These are phyloP conservation scores for Posidonia oceanica DNA, from an alignment of 116 monocot genomes.

Conservation along the genomic window DNA sequence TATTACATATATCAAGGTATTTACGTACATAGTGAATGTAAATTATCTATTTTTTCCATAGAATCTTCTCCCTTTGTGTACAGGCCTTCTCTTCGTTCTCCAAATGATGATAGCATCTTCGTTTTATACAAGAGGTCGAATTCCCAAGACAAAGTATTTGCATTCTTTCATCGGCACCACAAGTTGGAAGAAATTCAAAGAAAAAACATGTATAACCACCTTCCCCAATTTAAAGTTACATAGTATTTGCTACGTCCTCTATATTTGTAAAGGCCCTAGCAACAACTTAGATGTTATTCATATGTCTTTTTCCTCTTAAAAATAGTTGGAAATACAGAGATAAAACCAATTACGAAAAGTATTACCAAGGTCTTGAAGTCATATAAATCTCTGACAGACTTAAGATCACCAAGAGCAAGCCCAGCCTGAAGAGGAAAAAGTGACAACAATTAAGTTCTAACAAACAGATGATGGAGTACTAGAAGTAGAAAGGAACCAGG, in stretches of 20 bases:
- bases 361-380: conserved; percentile 85
- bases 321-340: conserved; percentile 62
- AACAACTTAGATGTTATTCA: conserved; percentile 29
- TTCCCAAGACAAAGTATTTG: too few species aligned
- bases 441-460: neutral
- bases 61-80: too few species aligned
- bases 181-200: too few species aligned
- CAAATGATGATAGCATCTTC: too few species aligned
- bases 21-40: too few species aligned
- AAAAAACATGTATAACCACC: too few species aligned
- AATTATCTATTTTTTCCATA: too few species aligned
- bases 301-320: conserved; percentile 78
- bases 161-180: too few species aligned
- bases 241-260: neutral
- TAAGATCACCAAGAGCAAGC: conserved; percentile 81
- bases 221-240: too few species aligned
- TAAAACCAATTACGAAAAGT: conserved; percentile 74
- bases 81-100: too few species aligned
- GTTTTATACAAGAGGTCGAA: too few species aligned
- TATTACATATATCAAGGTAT: too few species aligned
- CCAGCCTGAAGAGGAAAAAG: conserved; percentile 57
- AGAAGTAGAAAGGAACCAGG: neutral
- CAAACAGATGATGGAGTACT: neutral
- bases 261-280: neutral
- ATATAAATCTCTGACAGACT: conserved; percentile 83